These are phyloP conservation scores for Ogataea hybrid DNA, from an alignment of 1,139 yeast genomes.

Conservation along the genomic window DNA sequence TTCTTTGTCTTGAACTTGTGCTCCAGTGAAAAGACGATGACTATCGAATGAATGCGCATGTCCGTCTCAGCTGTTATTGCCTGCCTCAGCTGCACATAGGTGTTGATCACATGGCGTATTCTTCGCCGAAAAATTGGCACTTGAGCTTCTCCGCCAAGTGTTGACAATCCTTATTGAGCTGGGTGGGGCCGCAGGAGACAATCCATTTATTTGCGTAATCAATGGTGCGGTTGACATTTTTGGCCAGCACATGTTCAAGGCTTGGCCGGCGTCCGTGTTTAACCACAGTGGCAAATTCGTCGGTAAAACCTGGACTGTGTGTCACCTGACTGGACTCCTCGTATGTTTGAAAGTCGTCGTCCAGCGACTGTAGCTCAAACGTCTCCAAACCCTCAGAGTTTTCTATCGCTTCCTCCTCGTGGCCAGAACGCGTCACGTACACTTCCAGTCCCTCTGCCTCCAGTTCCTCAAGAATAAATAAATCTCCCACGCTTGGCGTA, in stretches of 20 bases:
- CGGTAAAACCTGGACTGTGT: slow-evolving; percentile 12
- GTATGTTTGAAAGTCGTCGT: slow-evolving; percentile 8
- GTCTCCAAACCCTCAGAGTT: slow-evolving; percentile 8
- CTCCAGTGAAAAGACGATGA: too few relatives aligned
- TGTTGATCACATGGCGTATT: too few relatives aligned
- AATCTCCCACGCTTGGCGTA: slow-evolving; percentile 43
- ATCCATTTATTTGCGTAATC: slow-evolving; percentile 47
- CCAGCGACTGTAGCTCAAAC: slow-evolving; percentile 20
- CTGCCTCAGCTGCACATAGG: too few relatives aligned
- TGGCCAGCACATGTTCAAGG: slow-evolving; percentile 33
- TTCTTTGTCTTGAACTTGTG: too few relatives aligned
- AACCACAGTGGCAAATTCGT: slow-evolving; percentile 12
- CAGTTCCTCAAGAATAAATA: slow-evolving; percentile 38
- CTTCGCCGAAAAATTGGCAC: slow-evolving; percentile 40
- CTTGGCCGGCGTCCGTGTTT: slow-evolving; percentile 42
- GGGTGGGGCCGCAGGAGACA: slow-evolving; percentile 69
- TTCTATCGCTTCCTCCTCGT: slow-evolving; percentile 3
- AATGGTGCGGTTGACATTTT: slow-evolving; percentile 30
- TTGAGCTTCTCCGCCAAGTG: slow-evolving; percentile 40
- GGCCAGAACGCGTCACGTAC: slow-evolving; percentile 33
- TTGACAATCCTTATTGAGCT: slow-evolving; percentile 48
- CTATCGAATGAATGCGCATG: too few relatives aligned
- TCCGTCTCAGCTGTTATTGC: too few relatives aligned
- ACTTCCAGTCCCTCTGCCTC: slow-evolving; percentile 36
- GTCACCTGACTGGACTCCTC: slow-evolving; percentile 6